A percentile compares a stretch with the other conserved stretches of the same genome.
Conservation (phyloP, 208 protist species). For the Blastocrithidia nonstop region DNA sequence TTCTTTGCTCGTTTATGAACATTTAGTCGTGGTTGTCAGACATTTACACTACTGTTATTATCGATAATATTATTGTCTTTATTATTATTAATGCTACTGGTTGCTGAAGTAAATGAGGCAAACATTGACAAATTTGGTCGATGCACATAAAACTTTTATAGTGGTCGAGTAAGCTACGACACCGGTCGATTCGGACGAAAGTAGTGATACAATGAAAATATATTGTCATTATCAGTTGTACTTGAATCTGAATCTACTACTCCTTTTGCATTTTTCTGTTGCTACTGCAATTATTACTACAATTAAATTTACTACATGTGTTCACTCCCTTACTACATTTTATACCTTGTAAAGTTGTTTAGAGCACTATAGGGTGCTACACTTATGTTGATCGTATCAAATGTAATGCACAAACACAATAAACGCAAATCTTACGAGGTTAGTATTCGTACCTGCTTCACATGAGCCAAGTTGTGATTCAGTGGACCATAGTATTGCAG, state of each 20-base stretch:
- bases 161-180: slow-evolving; percentile 53
- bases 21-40: too few relatives aligned
- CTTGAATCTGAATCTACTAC: too few relatives aligned
- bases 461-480: slow-evolving; percentile 17
- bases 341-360: slow-evolving; percentile 5
- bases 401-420: slow-evolving; percentile 53
- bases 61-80: background rate
- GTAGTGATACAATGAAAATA: slow-evolving; percentile 66
- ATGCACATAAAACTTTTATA: slow-evolving; percentile 67
- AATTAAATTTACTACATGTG: background rate
- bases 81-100: background rate
- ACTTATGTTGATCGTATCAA: slow-evolving; percentile 12
- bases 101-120: slow-evolving; percentile 3
- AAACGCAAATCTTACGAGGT: slow-evolving; percentile 60
- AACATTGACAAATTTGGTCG: slow-evolving; percentile 14
- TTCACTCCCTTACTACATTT: slow-evolving; percentile 3
- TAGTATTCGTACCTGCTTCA: slow-evolving; percentile 32
- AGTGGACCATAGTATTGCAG: slow-evolving; percentile 76
- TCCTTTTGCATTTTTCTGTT: background rate
- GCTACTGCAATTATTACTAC: background rate
- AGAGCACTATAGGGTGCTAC: slow-evolving; percentile 19
- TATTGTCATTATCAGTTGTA: background rate
- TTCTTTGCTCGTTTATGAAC: slow-evolving; percentile 6
- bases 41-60: too few relatives aligned
- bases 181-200: slow-evolving; percentile 66